Evolutionary conservation across 371 early-diverging fungal genomes (phyloP), one percentile per base, ranked within the genome.

Genomic region (Batrachochytrium dendrobatidis): DNA sequence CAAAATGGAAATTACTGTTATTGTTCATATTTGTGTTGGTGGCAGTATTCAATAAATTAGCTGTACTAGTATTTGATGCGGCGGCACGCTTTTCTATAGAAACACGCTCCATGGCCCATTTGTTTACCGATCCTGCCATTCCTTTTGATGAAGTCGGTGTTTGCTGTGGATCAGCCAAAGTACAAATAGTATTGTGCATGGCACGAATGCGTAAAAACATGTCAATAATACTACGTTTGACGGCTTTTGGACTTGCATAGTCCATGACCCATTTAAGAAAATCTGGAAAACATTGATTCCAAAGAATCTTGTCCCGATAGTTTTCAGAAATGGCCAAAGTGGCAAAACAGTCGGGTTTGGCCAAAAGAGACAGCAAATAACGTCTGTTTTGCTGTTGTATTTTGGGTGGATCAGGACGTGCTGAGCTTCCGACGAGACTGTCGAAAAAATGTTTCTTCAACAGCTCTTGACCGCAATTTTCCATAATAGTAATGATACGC

Each of bases 191-290:
- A 1, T 85, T 81, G 34, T 86, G 84, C 0, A 88, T 68, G 20
- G 81, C 76, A 50, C 84, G 62, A 20, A 90, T 52, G 10, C 88
- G 73, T 15, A 66, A 66, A 48, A 83, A 84, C 7, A 86, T 77
- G 24, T 79, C 81, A 10, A 74, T 73, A 48, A 86, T 71, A 59
- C 84, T 83, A 15, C 83, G 66, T 8, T 81, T 77, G 12, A 86
- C 77, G 0, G 83, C 71, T 3, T 66, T 69, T 0, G 86, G 85
- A 52, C 82, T 85, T n/a, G 63, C 72, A 46, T 73, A 65, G 29
- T 83, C 74, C 56, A 86, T 79, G 20, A 83, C 80, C 50, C 72
- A 75, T 53, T 83, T 84, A 35, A 83, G 70, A 3, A 92, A 64
- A 32, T 80, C 76, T 1, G 89, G 86, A 35, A 86, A 83, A 46